phyloP scores from a whole-genome alignment of 352 stramenopile genomes.

The Phytopythium helicoides region DNA sequence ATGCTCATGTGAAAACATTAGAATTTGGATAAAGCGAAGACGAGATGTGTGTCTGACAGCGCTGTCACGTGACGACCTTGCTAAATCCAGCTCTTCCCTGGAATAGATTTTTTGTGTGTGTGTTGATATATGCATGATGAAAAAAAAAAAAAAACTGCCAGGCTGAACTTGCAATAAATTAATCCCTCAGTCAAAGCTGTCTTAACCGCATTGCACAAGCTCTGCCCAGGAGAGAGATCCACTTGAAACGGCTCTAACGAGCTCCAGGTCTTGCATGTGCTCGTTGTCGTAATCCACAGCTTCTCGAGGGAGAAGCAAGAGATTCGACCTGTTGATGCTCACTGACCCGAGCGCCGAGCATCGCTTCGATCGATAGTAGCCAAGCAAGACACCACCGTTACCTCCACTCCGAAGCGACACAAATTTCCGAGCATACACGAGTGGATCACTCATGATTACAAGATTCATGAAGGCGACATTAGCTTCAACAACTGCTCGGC shows the following conservation, averaged over 20 bases:
- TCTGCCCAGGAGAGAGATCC: neutral
- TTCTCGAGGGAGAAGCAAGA: slow-evolving; percentile 1
- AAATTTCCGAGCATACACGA: neutral
- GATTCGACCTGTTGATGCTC: neutral
- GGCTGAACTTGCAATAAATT: too few relatives aligned
- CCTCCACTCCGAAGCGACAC: neutral
- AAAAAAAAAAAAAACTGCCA: too few relatives aligned
- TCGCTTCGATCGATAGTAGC: slow-evolving; percentile 1
- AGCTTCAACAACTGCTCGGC: neutral
- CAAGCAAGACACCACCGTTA: neutral
- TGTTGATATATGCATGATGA: too few relatives aligned
- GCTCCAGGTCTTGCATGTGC: slow-evolving; percentile 1
- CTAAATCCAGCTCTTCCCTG: too few relatives aligned
- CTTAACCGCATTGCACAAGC: neutral
- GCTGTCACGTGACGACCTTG: too few relatives aligned
- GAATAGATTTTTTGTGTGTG: too few relatives aligned
- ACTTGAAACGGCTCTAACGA: neutral
- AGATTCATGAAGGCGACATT: slow-evolving; percentile 3
- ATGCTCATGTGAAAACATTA: too few relatives aligned
- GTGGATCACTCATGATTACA: slow-evolving; percentile 1
- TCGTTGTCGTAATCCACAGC: neutral
- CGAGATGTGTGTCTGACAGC: too few relatives aligned
- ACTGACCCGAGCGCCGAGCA: too few relatives aligned
- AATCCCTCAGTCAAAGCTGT: neutral
- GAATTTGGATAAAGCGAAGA: too few relatives aligned